Conservation (phyloP, 2,329 filamentous ascomycete genomes). For the Trichoderma aggressivum region DNA sequence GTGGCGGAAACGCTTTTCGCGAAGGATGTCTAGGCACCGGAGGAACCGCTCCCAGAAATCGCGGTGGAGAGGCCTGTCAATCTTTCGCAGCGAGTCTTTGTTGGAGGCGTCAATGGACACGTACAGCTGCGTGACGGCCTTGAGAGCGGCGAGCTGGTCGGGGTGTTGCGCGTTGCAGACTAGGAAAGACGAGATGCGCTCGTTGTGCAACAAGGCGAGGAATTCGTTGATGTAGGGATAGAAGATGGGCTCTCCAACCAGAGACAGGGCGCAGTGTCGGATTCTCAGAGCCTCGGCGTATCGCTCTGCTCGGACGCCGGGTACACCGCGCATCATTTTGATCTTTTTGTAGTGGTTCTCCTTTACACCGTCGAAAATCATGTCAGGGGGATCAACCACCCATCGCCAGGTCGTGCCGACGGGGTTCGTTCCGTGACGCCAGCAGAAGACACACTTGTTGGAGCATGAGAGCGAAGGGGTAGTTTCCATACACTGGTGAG, state of each 20-base stretch:
- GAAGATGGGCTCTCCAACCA: constrained; percentile 98
- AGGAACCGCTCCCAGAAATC: constrained; percentile 98
- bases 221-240: constrained; percentile 98
- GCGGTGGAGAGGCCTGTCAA: constrained; percentile 87
- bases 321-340: constrained; percentile 92
- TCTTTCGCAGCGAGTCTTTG: constrained; percentile 78
- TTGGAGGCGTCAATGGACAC: constrained; percentile 95
- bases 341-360: constrained; percentile 95
- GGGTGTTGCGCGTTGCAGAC: constrained; percentile 98
- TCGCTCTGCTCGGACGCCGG: constrained; percentile 85
- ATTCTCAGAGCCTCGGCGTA: constrained; percentile 93
- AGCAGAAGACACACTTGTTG: constrained; percentile 99
- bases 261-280: constrained; percentile 83
- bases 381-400: constrained; percentile 85
- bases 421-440: constrained; percentile 95
- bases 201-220: constrained; percentile 73
- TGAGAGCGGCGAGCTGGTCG: constrained; percentile 76
- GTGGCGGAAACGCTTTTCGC: constrained; percentile 77
- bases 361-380: constrained; percentile 89
- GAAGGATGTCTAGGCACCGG: constrained; percentile 82
- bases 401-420: constrained; percentile 96
- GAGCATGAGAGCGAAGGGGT: constrained; percentile 93
- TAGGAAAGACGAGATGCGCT: constrained; percentile 88
- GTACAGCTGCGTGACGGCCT: constrained; percentile 90
- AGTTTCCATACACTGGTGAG: constrained; percentile 97